phyloP scores from a whole-genome alignment of 805 yeast genomes.

The Ogataea degrootiae region DNA sequence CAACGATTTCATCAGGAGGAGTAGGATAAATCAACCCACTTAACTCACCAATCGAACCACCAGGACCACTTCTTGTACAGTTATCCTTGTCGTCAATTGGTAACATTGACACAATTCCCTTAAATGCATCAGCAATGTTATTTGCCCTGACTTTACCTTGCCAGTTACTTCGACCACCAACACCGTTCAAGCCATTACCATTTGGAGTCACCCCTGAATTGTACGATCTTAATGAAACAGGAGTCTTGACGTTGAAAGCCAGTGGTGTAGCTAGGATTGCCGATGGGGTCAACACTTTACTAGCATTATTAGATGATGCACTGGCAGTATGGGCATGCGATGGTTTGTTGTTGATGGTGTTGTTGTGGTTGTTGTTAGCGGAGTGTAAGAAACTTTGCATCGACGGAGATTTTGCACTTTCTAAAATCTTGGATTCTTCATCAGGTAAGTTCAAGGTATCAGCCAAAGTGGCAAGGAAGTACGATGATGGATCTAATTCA shows the following conservation, averaged over 20 bases:
- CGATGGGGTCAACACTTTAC: constrained; percentile 31
- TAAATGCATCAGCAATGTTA: constrained; percentile 42
- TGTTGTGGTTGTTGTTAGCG: constrained; percentile 1
- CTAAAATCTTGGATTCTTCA: constrained; percentile 27
- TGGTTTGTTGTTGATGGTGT: not conserved
- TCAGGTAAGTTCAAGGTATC: constrained; percentile 45
- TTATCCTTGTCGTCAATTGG: constrained; percentile 15
- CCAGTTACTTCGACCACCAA: constrained; percentile 2
- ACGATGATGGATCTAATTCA: constrained; percentile 40
- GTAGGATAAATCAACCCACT: constrained; percentile 29
- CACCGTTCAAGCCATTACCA: constrained; percentile 7
- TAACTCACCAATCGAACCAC: constrained; percentile 7
- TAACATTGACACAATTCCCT: constrained; percentile 33
- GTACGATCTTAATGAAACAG: constrained; percentile 37
- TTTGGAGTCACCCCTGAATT: constrained; percentile 16
- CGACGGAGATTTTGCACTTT: constrained; percentile 11
- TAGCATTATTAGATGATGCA: constrained; percentile 1
- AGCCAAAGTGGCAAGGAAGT: constrained; percentile 47
- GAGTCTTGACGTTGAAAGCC: constrained; percentile 32
- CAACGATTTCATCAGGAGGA: constrained; percentile 31
- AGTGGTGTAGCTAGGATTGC: constrained; percentile 36
- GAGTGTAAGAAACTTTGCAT: not conserved
- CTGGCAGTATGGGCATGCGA: not conserved
- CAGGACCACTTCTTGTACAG: not conserved
- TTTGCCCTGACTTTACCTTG: constrained; percentile 36